Percentiles rank a stretch among this genome's conserved stretches.
Conservation (phyloP, 1,284 basidiomycete species). For the Ustilago bromivora region DNA sequence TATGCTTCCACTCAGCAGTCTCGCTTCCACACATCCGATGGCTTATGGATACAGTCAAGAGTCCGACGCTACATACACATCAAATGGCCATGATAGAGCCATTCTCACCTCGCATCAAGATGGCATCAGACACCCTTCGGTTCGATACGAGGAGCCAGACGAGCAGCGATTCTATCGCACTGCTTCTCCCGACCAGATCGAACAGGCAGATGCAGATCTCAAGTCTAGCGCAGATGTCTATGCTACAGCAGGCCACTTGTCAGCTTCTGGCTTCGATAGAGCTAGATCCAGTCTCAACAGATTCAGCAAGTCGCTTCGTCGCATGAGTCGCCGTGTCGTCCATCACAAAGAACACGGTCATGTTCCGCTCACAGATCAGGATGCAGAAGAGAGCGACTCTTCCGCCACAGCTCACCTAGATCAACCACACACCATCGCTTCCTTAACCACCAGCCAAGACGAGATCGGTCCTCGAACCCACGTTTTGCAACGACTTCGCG, state of each 20-base stretch:
- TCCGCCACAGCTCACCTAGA: constrained; percentile 18
- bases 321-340: constrained; percentile 83
- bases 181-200: constrained; percentile 41
- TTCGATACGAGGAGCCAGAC: constrained; percentile 22
- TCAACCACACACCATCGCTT: background rate
- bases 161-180: constrained; percentile 21
- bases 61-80: constrained; percentile 32
- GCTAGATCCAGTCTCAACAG: constrained; percentile 51
- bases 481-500: constrained; percentile 74
- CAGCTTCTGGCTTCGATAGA: constrained; percentile 15
- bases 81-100: constrained; percentile 39
- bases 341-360: constrained; percentile 72
- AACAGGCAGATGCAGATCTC: constrained; percentile 22
- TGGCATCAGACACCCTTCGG: constrained; percentile 4
- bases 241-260: constrained; percentile 24
- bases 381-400: constrained; percentile 49
- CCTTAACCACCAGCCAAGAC: background rate
- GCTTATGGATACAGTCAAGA: constrained; percentile 18
- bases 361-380: constrained; percentile 45
- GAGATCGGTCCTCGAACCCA: constrained; percentile 19
- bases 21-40: constrained; percentile 14
- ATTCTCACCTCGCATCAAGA: constrained; percentile 35
- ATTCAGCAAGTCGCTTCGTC: constrained; percentile 72
- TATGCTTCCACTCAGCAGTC: constrained; percentile 6
- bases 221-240: constrained; percentile 53